Conservation (phyloP, 495 filamentous ascomycete species). For the Ascobolus immersus region DNA sequence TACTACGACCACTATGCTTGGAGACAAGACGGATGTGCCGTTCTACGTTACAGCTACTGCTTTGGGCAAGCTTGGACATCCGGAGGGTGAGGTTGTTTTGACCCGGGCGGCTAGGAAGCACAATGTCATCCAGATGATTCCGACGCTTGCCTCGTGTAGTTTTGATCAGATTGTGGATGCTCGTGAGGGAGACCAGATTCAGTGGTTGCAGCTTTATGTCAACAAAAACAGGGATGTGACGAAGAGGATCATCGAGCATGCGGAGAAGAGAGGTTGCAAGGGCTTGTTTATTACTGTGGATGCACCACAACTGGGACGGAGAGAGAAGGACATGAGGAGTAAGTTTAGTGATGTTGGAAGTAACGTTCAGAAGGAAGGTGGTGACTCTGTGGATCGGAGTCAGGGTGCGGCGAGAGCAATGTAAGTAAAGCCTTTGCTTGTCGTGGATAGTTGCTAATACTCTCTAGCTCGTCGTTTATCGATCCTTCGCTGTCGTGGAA, state of each 20-base stretch:
- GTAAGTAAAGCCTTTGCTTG: no score
- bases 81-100: conserved; percentile 47
- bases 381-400: conserved; percentile 45
- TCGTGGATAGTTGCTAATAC: no score
- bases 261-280: conserved; percentile 78
- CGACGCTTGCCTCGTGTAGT: conserved; percentile 86
- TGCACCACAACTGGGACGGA: conserved; percentile 76
- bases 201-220: conserved; percentile 96
- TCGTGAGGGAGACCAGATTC: conserved; percentile 49
- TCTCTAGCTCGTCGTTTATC: conserved; percentile 94
- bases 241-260: conserved; percentile 67
- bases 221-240: conserved; percentile 91
- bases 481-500: conserved; percentile 76
- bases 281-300: conserved; percentile 97
- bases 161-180: conserved; percentile 95
- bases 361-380: conserved; percentile 44
- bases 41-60: conserved; percentile 60
- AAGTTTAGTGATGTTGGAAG: conserved; percentile 76
- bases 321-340: conserved; percentile 84
- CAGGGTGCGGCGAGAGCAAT: conserved; percentile 67
- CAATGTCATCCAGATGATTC: conserved; percentile 87
- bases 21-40: conserved; percentile 46
- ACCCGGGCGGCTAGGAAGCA: conserved; percentile 57
- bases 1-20: conserved; percentile 70
- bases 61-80: conserved; percentile 47